phyloP scores from a whole-genome alignment of 441 rosid genomes.

The Flueggea neowawraea region DNA sequence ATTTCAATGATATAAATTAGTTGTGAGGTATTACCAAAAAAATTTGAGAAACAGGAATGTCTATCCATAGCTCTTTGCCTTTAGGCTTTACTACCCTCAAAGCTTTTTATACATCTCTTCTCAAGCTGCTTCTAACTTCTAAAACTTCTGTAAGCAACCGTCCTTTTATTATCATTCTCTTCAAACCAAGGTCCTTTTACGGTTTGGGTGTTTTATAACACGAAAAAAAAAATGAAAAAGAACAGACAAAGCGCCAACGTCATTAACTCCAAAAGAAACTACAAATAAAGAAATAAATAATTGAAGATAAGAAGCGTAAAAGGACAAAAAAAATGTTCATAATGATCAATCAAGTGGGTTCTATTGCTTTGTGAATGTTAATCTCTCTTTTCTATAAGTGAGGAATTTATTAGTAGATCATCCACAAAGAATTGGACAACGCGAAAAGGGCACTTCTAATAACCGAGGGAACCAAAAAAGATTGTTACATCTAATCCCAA shows the following conservation, averaged over 20 bases:
- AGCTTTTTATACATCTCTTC: slow-evolving; percentile 1
- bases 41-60: too few relatives aligned
- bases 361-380: slow-evolving; percentile 8
- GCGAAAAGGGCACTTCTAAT: too few relatives aligned
- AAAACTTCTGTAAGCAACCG: slow-evolving; percentile 14
- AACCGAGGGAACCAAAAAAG: too few relatives aligned
- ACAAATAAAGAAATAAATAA: slow-evolving; percentile 11
- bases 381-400: slow-evolving; percentile 13
- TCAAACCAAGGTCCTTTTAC: slow-evolving; percentile 46
- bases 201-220: slow-evolving; percentile 68
- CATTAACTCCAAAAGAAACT: slow-evolving; percentile 23
- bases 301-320: background rate
- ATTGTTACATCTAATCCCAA: too few relatives aligned
- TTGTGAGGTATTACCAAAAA: too few relatives aligned
- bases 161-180: slow-evolving; percentile 36
- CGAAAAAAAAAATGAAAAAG: slow-evolving; percentile 29
- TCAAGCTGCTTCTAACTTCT: slow-evolving; percentile 17
- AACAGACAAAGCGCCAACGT: slow-evolving; percentile 40
- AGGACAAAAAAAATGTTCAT: slow-evolving; percentile 15
- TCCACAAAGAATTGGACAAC: too few relatives aligned
- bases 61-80: slow-evolving; percentile 9
- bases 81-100: slow-evolving; percentile 1
- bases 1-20: too few relatives aligned
- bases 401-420: too few relatives aligned
- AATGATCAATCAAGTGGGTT: background rate